Percentiles rank a stretch among this genome's conserved stretches.
Evolutionary conservation across 2,329 filamentous ascomycete species (phyloP).

Genomic region (Fusarium chlamydosporum): DNA sequence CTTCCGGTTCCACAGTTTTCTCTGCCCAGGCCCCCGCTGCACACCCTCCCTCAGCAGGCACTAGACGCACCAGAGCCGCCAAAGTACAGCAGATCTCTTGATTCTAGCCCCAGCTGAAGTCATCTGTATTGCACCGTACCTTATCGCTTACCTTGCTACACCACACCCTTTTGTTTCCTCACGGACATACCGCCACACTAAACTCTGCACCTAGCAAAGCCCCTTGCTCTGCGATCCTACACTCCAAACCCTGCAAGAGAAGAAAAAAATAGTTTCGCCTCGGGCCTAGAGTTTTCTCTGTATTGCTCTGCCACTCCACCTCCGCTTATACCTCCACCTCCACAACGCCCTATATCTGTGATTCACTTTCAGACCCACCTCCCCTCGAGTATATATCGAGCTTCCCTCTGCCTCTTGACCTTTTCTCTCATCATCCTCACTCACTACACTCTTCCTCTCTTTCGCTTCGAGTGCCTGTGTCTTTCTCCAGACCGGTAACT

Average conservation of each 20-base stretch:
- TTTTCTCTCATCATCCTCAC: constrained; percentile 28
- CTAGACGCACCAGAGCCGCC: constrained; percentile 35
- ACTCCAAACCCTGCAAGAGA: constrained; percentile 17
- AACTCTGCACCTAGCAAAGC: constrained; percentile 47
- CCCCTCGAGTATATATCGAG: constrained; percentile 47
- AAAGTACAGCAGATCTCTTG: constrained; percentile 36
- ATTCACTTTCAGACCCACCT: constrained; percentile 42
- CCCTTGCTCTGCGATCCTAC: constrained; percentile 44
- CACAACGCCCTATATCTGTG: constrained; percentile 33
- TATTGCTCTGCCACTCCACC: constrained; percentile 20
- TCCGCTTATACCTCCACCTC: constrained; percentile 27
- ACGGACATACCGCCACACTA: constrained; percentile 53
- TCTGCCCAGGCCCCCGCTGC: constrained; percentile 32
- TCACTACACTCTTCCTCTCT: constrained; percentile 19
- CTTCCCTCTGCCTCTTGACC: constrained; percentile 32
- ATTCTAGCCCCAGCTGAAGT: constrained; percentile 45
- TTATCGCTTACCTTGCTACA: constrained; percentile 30
- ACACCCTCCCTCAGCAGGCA: constrained; percentile 39
- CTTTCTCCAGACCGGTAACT: constrained; percentile 6
- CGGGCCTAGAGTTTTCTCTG: constrained; percentile 37
- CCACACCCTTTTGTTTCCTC: constrained; percentile 42
- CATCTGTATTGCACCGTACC: constrained; percentile 27
- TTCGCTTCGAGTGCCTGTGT: constrained; percentile 10
- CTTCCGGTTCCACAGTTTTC: constrained; percentile 41
- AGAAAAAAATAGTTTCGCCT: constrained; percentile 30